Evolutionary conservation across 495 filamentous ascomycete genomes (phyloP).

Genomic region (Hypoxylon fragiforme): DNA sequence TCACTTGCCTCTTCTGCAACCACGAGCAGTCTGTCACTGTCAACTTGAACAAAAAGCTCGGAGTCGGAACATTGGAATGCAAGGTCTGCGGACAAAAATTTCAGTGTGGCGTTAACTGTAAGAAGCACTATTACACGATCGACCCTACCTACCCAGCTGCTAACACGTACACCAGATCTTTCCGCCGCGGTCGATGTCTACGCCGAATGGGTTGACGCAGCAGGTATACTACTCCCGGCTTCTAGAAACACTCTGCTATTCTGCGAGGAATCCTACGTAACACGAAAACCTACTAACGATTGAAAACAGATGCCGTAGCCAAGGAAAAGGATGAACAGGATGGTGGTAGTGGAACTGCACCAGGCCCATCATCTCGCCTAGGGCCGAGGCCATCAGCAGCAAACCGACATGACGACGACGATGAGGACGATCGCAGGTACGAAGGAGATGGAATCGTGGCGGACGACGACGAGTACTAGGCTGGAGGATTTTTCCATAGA

Average conservation of each 20-base stretch:
- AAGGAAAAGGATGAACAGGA: constrained; percentile 41
- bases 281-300: constrained; percentile 19
- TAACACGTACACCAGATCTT: constrained; percentile 62
- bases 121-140: constrained; percentile 34
- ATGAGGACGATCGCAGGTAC: constrained; percentile 50
- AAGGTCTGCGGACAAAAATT: constrained; percentile 93
- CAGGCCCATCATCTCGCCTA: constrained; percentile 34
- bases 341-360: constrained; percentile 21
- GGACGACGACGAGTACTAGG: constrained; percentile 50
- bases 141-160: neutral
- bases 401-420: constrained; percentile 53
- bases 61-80: constrained; percentile 80
- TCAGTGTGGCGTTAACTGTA: constrained; percentile 91
- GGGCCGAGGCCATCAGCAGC: constrained; percentile 44
- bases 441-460: constrained; percentile 47
- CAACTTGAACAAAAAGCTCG: constrained; percentile 88
- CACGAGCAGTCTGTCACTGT: constrained; percentile 89
- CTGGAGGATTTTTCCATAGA: no score
- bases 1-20: constrained; percentile 98
- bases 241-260: no score
- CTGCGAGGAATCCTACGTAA: neutral
- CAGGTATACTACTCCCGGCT: constrained; percentile 63
- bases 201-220: constrained; percentile 97
- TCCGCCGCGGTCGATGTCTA: constrained; percentile 93
- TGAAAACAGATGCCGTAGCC: constrained; percentile 45